phyloP scores from a whole-genome alignment of 164 flowering plant species.

The Magnolia changhungtana region DNA sequence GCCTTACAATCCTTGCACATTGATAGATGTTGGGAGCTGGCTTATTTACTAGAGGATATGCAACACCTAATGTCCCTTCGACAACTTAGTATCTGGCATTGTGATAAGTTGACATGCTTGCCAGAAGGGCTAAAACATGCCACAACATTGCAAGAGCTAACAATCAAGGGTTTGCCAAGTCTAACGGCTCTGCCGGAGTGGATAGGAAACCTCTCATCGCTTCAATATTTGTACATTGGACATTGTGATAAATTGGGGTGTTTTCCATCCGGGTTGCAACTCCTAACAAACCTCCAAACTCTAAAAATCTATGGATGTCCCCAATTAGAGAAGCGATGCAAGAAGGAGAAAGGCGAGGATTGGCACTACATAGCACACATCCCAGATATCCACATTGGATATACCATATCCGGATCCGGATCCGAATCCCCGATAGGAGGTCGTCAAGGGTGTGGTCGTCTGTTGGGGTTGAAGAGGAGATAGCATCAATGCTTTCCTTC shows the following conservation, averaged over 20 bases:
- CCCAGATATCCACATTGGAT: constrained; percentile 1
- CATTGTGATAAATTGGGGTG: background rate
- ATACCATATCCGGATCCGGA: too few species aligned
- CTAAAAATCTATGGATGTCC: background rate
- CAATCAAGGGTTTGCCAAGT: background rate
- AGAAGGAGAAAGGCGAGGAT: constrained; percentile 10
- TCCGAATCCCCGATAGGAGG: too few species aligned
- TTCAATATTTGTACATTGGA: background rate
- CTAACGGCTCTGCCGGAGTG: background rate
- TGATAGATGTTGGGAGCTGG: background rate
- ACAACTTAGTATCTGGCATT: background rate
- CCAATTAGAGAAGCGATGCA: constrained; percentile 3
- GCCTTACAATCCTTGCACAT: background rate
- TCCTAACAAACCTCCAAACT: background rate
- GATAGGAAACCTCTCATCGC: background rate
- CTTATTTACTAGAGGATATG: background rate
- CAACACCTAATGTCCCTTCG: background rate
- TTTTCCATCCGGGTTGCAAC: background rate
- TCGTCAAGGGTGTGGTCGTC: too few species aligned
- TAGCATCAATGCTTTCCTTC: too few species aligned
- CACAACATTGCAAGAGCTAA: background rate
- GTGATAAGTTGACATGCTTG: background rate
- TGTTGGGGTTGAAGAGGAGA: too few species aligned
- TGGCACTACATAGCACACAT: constrained; percentile 15
- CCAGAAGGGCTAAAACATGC: background rate